Evolutionary conservation across 2,329 filamentous ascomycete species (phyloP).

Genomic region (Rhinocladiella similis): DNA sequence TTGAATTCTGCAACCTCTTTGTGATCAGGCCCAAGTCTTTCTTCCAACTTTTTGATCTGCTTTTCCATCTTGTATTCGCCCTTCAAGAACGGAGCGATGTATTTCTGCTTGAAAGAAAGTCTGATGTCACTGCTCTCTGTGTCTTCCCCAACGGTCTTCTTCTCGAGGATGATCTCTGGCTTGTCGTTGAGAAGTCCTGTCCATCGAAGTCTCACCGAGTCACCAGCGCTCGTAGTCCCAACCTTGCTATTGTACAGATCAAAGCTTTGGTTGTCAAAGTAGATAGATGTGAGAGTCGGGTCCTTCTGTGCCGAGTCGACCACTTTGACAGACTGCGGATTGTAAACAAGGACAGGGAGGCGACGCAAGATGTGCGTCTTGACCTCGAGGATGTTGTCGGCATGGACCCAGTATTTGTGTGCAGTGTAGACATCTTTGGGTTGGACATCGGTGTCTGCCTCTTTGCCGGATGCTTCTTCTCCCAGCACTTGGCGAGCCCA

Average conservation of each 20-base stretch:
- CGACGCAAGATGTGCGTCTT: slow-evolving; percentile 93
- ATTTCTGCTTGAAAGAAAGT: slow-evolving; percentile 90
- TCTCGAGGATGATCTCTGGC: slow-evolving; percentile 82
- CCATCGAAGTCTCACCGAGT: slow-evolving; percentile 86
- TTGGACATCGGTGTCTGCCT: slow-evolving; percentile 46
- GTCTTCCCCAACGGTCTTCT: slow-evolving; percentile 79
- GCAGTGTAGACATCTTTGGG: slow-evolving; percentile 70
- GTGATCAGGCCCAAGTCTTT: slow-evolving; percentile 68
- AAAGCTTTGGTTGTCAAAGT: slow-evolving; percentile 89
- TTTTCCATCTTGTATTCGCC: slow-evolving; percentile 93
- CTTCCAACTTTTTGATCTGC: slow-evolving; percentile 77
- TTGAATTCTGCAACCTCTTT: slow-evolving; percentile 70
- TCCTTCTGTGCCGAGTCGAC: slow-evolving; percentile 75
- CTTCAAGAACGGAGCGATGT: slow-evolving; percentile 81
- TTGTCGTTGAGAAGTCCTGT: slow-evolving; percentile 78
- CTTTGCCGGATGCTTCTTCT: slow-evolving; percentile 47
- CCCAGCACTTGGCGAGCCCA: slow-evolving; percentile 85
- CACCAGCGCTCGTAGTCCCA: slow-evolving; percentile 69
- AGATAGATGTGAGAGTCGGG: slow-evolving; percentile 90
- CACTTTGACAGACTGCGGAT: slow-evolving; percentile 79
- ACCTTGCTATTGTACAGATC: slow-evolving; percentile 85
- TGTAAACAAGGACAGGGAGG: slow-evolving; percentile 89
- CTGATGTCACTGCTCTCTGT: slow-evolving; percentile 76
- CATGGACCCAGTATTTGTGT: slow-evolving; percentile 96
- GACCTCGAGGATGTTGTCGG: slow-evolving; percentile 92